A percentile compares a stretch with the other conserved stretches of the same genome.
phyloP scores from a whole-genome alignment of 139 green algal genomes.

The Edaphochlamys debaryana region DNA sequence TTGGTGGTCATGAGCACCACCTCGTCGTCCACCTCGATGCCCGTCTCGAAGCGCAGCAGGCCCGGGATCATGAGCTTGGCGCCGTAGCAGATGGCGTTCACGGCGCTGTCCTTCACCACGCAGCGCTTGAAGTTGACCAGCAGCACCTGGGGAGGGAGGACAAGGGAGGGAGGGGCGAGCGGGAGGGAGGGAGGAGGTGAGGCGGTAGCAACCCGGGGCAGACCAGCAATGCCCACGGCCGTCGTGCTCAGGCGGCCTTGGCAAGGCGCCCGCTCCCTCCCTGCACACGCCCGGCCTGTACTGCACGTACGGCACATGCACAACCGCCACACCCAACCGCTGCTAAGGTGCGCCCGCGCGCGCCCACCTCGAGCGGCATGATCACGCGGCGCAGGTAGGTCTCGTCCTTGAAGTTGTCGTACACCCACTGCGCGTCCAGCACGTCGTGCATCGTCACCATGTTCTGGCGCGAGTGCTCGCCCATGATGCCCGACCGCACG shows the following conservation, averaged over 20 bases:
- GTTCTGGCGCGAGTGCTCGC: conserved; percentile 89
- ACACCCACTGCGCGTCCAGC: conserved; percentile 94
- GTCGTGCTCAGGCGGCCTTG: no score
- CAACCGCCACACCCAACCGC: no score
- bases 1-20: conserved; percentile 99
- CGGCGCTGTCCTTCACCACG: conserved; percentile 97
- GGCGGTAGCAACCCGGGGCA: no score
- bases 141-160: no score
- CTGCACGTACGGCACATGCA: no score
- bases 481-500: conserved; percentile 94
- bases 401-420: conserved; percentile 96
- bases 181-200: no score
- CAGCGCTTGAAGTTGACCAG: conserved; percentile 96
- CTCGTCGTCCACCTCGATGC: conserved; percentile 95
- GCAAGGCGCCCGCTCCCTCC: no score
- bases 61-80: conserved; percentile 99
- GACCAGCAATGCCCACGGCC: no score
- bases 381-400: conserved; percentile 91
- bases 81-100: conserved; percentile 99
- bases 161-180: no score
- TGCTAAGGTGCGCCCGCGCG: no score
- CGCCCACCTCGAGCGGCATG: conserved; percentile 98
- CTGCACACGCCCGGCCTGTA: no score
- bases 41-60: conserved; percentile 90
- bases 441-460: conserved; percentile 99